These are phyloP conservation scores for Trametes cubensis DNA, from an alignment of 768 basidiomycete genomes.

Conservation along the genomic window DNA sequence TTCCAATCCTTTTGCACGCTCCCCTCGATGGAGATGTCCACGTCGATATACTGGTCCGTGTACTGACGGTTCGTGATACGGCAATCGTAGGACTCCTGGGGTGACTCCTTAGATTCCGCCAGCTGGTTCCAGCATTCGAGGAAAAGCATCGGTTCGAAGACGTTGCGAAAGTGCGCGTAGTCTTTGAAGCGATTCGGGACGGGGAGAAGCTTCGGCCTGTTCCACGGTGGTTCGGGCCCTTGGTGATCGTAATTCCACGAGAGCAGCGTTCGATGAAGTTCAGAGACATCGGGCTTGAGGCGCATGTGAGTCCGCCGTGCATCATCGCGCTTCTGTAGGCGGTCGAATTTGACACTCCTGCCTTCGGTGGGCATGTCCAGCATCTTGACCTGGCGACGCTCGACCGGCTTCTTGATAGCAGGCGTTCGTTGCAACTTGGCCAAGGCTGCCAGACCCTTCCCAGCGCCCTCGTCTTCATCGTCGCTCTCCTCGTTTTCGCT, in stretches of 20 bases:
- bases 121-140: constrained; percentile 93
- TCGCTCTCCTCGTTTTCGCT: constrained; percentile 55
- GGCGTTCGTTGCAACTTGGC: constrained; percentile 64
- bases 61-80: constrained; percentile 70
- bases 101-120: constrained; percentile 72
- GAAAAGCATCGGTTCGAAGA: constrained; percentile 84
- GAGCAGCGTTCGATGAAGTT: constrained; percentile 74
- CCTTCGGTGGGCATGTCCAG: constrained; percentile 53
- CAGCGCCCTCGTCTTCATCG: constrained; percentile 44
- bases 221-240: constrained; percentile 64
- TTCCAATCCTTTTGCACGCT: constrained; percentile 70
- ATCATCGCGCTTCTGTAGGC: constrained; percentile 59
- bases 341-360: constrained; percentile 50
- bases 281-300: constrained; percentile 80
- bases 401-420: constrained; percentile 54
- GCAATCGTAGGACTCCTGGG: constrained; percentile 54
- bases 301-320: constrained; percentile 65
- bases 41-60: constrained; percentile 80
- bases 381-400: constrained; percentile 66
- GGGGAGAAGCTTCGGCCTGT: constrained; percentile 36
- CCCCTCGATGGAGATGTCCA: constrained; percentile 67
- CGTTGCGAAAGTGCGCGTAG: constrained; percentile 65
- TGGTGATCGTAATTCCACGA: constrained; percentile 84
- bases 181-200: constrained; percentile 71
- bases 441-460: constrained; percentile 53